phyloP scores from a whole-genome alignment of 2,329 filamentous ascomycete genomes.

The Juglanconis sp. region DNA sequence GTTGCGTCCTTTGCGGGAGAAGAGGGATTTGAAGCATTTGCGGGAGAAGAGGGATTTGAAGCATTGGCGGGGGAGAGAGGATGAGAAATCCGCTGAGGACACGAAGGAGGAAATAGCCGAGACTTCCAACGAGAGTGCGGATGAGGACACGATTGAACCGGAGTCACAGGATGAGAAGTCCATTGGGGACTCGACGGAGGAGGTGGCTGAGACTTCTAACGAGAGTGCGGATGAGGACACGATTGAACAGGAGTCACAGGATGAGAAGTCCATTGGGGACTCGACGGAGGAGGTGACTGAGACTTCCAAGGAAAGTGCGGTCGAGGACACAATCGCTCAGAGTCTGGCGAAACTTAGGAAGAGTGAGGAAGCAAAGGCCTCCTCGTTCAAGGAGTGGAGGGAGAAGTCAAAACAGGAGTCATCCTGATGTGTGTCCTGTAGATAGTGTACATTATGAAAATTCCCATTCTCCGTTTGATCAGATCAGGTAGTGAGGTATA shows the following conservation, averaged over 20 bases:
- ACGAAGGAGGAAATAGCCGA: neutral
- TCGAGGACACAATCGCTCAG: neutral
- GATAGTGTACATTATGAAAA: constrained; percentile 2
- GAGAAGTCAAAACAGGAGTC: neutral
- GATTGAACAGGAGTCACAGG: neutral
- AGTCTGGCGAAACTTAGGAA: neutral
- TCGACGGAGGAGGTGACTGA: neutral
- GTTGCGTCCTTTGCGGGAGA: too few species aligned
- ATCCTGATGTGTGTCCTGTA: neutral
- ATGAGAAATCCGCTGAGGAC: neutral
- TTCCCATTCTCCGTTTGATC: neutral
- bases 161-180: neutral
- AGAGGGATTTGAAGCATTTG: too few species aligned
- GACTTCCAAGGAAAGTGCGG: neutral
- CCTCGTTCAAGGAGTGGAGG: constrained; percentile 17
- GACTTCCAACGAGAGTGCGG: neutral
- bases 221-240: neutral
- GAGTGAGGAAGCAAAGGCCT: neutral
- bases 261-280: neutral
- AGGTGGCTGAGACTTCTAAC: neutral
- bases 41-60: too few species aligned
- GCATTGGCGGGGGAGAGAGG: neutral
- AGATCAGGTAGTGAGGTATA: neutral
- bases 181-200: neutral
- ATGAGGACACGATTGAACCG: neutral